Conservation (phyloP, 345 rosid genomes). For the Iberis pinnata region DNA sequence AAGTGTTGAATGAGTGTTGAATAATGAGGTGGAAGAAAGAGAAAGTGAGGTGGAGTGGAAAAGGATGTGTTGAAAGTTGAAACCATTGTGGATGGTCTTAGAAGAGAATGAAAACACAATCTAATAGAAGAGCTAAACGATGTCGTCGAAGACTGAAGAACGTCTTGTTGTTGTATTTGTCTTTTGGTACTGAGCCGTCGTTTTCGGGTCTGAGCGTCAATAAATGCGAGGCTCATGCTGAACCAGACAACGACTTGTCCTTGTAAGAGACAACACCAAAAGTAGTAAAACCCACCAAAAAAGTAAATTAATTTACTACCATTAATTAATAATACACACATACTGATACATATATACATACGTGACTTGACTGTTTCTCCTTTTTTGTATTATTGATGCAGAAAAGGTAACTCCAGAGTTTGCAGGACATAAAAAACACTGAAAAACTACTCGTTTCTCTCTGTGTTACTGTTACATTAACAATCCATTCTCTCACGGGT, state of each 20-base stretch:
- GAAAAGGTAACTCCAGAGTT: constrained; percentile 24
- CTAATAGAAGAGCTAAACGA: background rate
- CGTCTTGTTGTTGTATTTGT: constrained; percentile 15
- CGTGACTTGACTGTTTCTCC: background rate
- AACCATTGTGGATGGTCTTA: too few species aligned
- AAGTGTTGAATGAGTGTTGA: too few species aligned
- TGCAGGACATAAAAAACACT: constrained; percentile 16
- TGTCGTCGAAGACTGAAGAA: constrained; percentile 5
- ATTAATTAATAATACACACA: background rate
- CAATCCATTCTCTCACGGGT: background rate
- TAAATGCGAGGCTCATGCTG: constrained; percentile 20
- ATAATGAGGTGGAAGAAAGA: too few species aligned
- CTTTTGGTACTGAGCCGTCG: constrained; percentile 28
- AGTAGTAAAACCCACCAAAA: constrained; percentile 26
- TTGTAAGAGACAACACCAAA: constrained; percentile 31
- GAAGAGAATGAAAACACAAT: background rate
- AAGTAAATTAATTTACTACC: background rate
- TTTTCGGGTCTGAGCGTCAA: constrained; percentile 5
- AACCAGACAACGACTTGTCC: constrained; percentile 31
- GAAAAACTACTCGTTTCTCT: constrained; percentile 32
- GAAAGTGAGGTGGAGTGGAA: too few species aligned
- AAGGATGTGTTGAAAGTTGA: too few species aligned
- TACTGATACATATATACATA: background rate
- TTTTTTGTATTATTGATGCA: constrained; percentile 28
- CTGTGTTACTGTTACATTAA: constrained; percentile 15